Evolutionary conservation across 345 rosid species (phyloP).

Genomic region (Citrus mangshanensis): DNA sequence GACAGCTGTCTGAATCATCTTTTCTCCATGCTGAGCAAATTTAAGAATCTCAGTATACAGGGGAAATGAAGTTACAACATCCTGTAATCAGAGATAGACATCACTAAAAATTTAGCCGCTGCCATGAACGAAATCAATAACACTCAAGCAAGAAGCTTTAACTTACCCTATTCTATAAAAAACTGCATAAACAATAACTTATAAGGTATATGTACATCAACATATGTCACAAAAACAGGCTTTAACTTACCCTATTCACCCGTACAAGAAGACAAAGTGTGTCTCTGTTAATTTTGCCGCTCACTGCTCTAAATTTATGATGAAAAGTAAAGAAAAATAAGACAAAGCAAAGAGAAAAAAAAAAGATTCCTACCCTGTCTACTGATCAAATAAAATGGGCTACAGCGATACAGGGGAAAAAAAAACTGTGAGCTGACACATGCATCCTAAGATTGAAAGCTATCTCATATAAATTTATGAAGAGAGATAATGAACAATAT

Average conservation of each 20-base stretch:
- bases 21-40: conserved; percentile 64
- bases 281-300: conserved; percentile 56
- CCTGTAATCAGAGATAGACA: conserved; percentile 30
- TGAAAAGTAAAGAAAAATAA: conserved; percentile 5
- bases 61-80: conserved; percentile 56
- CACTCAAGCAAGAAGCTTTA: not conserved
- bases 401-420: not conserved
- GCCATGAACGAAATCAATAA: not conserved
- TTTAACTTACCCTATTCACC: conserved; percentile 53
- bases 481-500: conserved; percentile 17
- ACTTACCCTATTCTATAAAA: not conserved
- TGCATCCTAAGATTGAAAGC: not conserved
- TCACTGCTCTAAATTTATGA: conserved; percentile 53
- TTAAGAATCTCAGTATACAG: conserved; percentile 59
- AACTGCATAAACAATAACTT: not conserved
- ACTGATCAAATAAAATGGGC: not conserved
- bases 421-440: not conserved
- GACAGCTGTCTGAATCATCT: conserved; percentile 76
- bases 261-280: conserved; percentile 66
- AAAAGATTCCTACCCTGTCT: not conserved
- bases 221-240: not conserved
- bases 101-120: not conserved
- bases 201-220: not conserved
- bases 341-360: not conserved
- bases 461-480: conserved; percentile 3